These are phyloP conservation scores for Diaporthe vaccinii DNA, from an alignment of 2,329 filamentous ascomycete genomes.

Conservation along the genomic window DNA sequence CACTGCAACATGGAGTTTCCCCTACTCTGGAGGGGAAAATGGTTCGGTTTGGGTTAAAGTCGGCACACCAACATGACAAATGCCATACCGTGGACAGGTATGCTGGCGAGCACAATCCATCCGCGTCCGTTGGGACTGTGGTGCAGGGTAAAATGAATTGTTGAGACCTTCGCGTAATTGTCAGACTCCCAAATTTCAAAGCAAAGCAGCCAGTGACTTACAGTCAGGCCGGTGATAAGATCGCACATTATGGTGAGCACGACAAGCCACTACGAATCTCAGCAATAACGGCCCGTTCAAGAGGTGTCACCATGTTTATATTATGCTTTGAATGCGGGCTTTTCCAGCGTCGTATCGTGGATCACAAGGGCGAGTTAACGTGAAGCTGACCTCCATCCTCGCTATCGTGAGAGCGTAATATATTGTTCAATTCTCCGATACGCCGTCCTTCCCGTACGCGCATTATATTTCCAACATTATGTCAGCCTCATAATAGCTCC, in stretches of 20 bases:
- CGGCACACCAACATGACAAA: not conserved
- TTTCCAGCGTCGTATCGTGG: not conserved
- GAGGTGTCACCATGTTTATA: not conserved
- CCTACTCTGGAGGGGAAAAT: not conserved
- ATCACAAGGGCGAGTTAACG: not conserved
- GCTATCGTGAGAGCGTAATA: not conserved
- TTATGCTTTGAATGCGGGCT: not conserved
- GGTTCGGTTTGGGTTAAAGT: not conserved
- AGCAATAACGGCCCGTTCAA: too few relatives aligned
- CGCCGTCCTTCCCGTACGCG: not conserved
- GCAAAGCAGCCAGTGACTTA: not conserved
- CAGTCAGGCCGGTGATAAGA: not conserved
- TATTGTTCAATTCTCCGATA: not conserved
- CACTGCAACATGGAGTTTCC: not conserved
- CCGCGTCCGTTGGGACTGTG: too few relatives aligned
- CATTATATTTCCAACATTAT: conserved; percentile 10
- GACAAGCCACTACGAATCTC: not conserved
- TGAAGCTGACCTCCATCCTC: not conserved
- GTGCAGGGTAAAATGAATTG: not conserved
- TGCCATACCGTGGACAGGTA: not conserved
- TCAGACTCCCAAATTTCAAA: not conserved
- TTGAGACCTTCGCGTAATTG: not conserved
- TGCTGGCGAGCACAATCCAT: not conserved
- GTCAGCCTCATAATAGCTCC: not conserved
- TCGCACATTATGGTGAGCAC: not conserved